phyloP scores from a whole-genome alignment of 164 flowering plant genomes.

The Macadamia integrifolia region DNA sequence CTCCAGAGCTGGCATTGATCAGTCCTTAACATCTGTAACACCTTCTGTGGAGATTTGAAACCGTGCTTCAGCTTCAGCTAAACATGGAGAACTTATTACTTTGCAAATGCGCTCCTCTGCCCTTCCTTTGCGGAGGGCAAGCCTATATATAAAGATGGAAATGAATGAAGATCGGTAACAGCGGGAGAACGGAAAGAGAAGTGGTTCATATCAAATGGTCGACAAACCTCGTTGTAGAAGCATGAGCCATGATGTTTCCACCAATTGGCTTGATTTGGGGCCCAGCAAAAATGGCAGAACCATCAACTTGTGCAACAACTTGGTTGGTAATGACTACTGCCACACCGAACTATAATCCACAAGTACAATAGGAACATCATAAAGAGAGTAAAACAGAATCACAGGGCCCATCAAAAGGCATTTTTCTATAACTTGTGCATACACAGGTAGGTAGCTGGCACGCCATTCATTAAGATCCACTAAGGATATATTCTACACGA shows the following conservation, averaged over 20 bases:
- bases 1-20: not conserved
- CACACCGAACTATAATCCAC: slow-evolving; percentile 66
- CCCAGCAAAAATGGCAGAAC: slow-evolving; percentile 89
- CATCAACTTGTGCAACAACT: slow-evolving; percentile 97
- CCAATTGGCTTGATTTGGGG: slow-evolving; percentile 98
- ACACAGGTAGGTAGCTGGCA: too few relatives aligned
- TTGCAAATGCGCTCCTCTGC: slow-evolving; percentile 95
- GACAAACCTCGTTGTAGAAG: slow-evolving; percentile 91
- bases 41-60: slow-evolving; percentile 87
- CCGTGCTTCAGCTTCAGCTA: slow-evolving; percentile 95
- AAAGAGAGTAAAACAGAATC: not conserved
- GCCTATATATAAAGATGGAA: slow-evolving; percentile 33
- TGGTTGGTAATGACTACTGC: slow-evolving; percentile 98
- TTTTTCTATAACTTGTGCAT: too few relatives aligned
- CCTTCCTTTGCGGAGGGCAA: slow-evolving; percentile 85
- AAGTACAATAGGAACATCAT: slow-evolving; percentile 1
- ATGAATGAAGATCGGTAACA: not conserved
- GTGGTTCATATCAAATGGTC: not conserved
- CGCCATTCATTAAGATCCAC: too few relatives aligned
- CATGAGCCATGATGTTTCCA: slow-evolving; percentile 99
- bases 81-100: slow-evolving; percentile 93
- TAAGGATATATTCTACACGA: too few relatives aligned
- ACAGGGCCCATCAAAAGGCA: not conserved
- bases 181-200: not conserved
- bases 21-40: slow-evolving; percentile 88